Evolutionary conservation across 1,284 basidiomycete genomes (phyloP), one percentile per base, ranked within the genome.

Genomic region (Ganoderma boninense): DNA sequence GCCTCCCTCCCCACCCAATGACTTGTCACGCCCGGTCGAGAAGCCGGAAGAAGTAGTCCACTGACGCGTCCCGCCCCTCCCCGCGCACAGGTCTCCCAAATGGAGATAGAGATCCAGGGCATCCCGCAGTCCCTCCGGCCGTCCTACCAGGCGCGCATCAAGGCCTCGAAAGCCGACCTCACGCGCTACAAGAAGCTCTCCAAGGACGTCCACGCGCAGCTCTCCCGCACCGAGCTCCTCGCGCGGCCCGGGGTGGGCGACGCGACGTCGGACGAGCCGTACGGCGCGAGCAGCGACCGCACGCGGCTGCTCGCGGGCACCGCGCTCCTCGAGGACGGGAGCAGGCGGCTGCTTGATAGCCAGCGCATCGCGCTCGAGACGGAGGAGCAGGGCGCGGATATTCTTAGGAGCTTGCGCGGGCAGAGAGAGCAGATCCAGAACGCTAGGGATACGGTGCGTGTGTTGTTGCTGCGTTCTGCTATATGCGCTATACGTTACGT

Each of bases 381-480:
- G 13, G 98, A 99, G 83, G 92, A 95, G 77, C 92, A 99, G 49
- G 98, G 98, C 14, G 92, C 96, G 18, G 96, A 96, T 76, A 99
- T 99, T 77, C 80, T 99, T 72, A 82, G 92, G 77, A 96, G 95
- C 78, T 85, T 99, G 73, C 84, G 96, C 63, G 85, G 87, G 2
- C 98, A 99, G 84, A 84, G 97, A 73, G 98, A 99, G 80, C 97
- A 97, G 83, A 97, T 99, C 74, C 94, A 98, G 84, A 94, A 98
- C 79, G 90, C 97, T n/a, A 86, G 97, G 77, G 94, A 96, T 82
- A 96, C 94, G 67, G 94, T 97, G 13, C 61, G 73, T 76, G 18
- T 46, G 16, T 20, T 3, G 7, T 10, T 7, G 7, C n/a, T n/a
- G n/a, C n/a, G n/a, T n/a, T n/a, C n/a, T n/a, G n/a, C n/a, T n/a